These are phyloP conservation scores for Dryas drummondii DNA, from an alignment of 306 rosid species.

Conservation along the genomic window DNA sequence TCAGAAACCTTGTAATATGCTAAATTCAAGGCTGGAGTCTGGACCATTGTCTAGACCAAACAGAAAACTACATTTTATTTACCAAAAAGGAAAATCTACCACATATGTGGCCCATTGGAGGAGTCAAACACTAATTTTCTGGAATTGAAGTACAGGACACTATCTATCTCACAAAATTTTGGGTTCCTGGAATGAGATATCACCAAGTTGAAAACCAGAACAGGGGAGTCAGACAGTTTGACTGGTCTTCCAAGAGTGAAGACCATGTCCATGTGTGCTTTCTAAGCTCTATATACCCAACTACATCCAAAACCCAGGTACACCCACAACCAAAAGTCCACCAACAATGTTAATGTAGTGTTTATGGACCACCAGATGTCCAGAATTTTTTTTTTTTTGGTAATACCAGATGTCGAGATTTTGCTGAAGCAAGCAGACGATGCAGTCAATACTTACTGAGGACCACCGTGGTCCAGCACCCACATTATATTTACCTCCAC, in stretches of 20 bases:
- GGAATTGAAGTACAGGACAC: constrained; percentile 1
- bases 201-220: constrained; percentile 1
- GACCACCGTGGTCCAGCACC: constrained; percentile 38
- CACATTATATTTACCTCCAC: constrained; percentile 35
- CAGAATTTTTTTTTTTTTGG: too few species aligned
- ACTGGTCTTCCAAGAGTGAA: constrained; percentile 3
- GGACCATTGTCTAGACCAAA: too few species aligned
- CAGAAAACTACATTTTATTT: background rate
- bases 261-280: background rate
- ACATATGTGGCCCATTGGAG: too few species aligned
- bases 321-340: background rate
- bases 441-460: background rate
- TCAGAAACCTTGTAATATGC: constrained; percentile 38
- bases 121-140: background rate
- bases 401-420: background rate
- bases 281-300: background rate
- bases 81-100: background rate
- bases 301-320: constrained; percentile 2
- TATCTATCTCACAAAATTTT: background rate
- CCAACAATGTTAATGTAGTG: background rate
- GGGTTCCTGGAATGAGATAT: constrained; percentile 1
- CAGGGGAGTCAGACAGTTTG: constrained; percentile 7
- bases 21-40: constrained; percentile 6
- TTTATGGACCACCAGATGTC: background rate
- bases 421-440: background rate